phyloP scores from a whole-genome alignment of 164 flowering plant genomes.

The Taxillus chinensis region DNA sequence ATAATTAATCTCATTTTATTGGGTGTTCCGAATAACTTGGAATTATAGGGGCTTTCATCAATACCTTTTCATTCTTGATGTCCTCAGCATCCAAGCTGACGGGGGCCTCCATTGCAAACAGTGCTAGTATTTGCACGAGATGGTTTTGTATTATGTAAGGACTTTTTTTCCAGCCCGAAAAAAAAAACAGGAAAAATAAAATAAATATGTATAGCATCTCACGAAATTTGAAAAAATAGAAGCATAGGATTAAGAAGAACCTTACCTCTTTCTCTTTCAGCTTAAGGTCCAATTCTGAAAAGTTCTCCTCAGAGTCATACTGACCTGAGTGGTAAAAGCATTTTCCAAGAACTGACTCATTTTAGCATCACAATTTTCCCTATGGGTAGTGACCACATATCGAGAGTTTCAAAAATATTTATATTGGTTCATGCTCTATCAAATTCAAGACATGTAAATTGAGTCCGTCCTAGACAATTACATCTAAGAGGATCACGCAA shows the following conservation, averaged over 20 bases:
- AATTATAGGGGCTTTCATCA: too few relatives aligned
- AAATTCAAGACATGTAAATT: too few relatives aligned
- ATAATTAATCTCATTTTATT: too few relatives aligned
- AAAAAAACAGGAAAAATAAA: background rate
- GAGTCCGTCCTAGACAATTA: too few relatives aligned
- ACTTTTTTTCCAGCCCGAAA: slow-evolving; percentile 32
- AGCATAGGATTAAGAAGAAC: background rate
- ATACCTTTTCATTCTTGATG: slow-evolving; percentile 85
- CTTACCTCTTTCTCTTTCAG: slow-evolving; percentile 68
- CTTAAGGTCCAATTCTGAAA: slow-evolving; percentile 50
- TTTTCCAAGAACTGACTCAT: slow-evolving; percentile 68
- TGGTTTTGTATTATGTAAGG: slow-evolving; percentile 75
- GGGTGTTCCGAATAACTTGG: too few relatives aligned
- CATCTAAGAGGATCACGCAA: too few relatives aligned
- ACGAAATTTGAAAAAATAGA: background rate
- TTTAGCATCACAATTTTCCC: slow-evolving; percentile 80
- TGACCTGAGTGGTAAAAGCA: slow-evolving; percentile 92
- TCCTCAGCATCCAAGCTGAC: slow-evolving; percentile 91
- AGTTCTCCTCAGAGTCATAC: slow-evolving; percentile 72
- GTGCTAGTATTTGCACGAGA: slow-evolving; percentile 72
- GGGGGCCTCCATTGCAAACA: slow-evolving; percentile 95
- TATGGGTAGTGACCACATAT: slow-evolving; percentile 16
- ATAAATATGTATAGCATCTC: too few relatives aligned
- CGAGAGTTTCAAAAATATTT: background rate
- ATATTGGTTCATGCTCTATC: too few relatives aligned